phyloP scores from a whole-genome alignment of 768 basidiomycete species.

The Boletus sensibilis region DNA sequence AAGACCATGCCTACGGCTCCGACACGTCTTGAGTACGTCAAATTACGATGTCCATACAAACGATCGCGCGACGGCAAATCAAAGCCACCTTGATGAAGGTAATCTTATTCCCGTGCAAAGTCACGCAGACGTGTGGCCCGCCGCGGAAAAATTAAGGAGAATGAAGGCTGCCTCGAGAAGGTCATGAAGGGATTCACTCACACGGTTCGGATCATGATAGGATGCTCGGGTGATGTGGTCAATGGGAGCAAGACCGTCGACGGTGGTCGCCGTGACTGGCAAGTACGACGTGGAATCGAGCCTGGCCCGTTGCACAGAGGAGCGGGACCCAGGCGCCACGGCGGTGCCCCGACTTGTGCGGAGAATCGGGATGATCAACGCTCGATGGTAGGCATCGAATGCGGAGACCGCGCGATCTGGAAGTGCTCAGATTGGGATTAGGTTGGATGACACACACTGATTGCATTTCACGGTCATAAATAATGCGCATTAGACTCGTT shows the following conservation, averaged over 20 bases:
- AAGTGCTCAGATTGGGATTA: conserved; percentile 23
- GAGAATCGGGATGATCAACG: conserved; percentile 20
- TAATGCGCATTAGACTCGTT: conserved; percentile 5
- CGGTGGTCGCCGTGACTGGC: background rate
- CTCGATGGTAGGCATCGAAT: conserved; percentile 5
- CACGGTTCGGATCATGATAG: conserved; percentile 20
- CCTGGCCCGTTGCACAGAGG: background rate
- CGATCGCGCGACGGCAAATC: conserved; percentile 21
- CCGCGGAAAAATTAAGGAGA: conserved; percentile 8
- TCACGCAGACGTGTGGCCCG: conserved; percentile 2
- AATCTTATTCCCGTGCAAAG: conserved; percentile 25
- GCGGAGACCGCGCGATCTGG: conserved; percentile 28
- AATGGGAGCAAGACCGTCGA: background rate
- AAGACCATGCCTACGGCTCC: conserved; percentile 19
- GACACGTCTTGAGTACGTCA: conserved; percentile 30
- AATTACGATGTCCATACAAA: conserved; percentile 14
- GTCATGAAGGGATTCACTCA: conserved; percentile 7
- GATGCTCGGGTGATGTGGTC: background rate
- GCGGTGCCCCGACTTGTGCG: conserved; percentile 15
- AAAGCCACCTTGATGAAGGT: conserved; percentile 17
- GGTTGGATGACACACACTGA: conserved; percentile 19
- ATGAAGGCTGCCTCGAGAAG: conserved; percentile 7
- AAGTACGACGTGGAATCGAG: background rate
- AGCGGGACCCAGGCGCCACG: background rate
- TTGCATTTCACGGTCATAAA: conserved; percentile 14